A percentile compares a stretch with the other conserved stretches of the same genome.
Conservation (phyloP, 1,284 basidiomycete species). For the Leucoagaricus sp. region DNA sequence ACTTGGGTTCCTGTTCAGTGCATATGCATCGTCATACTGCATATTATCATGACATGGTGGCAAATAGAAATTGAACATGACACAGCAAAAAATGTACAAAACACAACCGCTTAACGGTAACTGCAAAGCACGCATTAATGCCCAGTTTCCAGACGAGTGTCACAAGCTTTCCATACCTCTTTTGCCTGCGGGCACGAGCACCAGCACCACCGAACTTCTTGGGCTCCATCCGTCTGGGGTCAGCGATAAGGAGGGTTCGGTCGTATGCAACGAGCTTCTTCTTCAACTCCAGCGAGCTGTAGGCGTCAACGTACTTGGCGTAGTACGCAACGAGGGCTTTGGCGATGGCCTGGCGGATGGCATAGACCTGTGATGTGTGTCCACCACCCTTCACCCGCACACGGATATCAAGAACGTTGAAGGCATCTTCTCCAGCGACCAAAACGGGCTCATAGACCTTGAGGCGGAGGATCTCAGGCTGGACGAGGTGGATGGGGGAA, state of each 20-base stretch:
- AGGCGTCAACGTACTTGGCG: conserved; percentile 98
- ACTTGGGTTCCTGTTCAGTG: background rate
- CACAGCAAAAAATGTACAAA: conserved; percentile 41
- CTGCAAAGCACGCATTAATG: conserved; percentile 42
- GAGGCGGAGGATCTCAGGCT: conserved; percentile 94
- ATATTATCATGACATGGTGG: conserved; percentile 48
- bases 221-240: conserved; percentile 98
- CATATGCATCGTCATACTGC: conserved; percentile 19
- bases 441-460: conserved; percentile 98
- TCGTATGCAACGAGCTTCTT: conserved; percentile 96
- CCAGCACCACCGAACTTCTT: conserved; percentile 99
- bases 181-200: conserved; percentile 96
- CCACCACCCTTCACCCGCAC: conserved; percentile 99
- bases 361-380: conserved; percentile 99
- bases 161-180: conserved; percentile 60
- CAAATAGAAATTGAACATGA: conserved; percentile 47
- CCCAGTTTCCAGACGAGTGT: background rate
- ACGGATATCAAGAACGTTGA: conserved; percentile 90
- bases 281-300: conserved; percentile 95
- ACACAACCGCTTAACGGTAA: conserved; percentile 76
- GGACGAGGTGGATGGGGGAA: conserved; percentile 92
- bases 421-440: conserved; percentile 85
- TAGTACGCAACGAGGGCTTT: conserved; percentile 99
- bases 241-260: conserved; percentile 93
- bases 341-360: conserved; percentile 98